phyloP scores from a whole-genome alignment of 305 asterid species.

The Rubia peregrina region DNA sequence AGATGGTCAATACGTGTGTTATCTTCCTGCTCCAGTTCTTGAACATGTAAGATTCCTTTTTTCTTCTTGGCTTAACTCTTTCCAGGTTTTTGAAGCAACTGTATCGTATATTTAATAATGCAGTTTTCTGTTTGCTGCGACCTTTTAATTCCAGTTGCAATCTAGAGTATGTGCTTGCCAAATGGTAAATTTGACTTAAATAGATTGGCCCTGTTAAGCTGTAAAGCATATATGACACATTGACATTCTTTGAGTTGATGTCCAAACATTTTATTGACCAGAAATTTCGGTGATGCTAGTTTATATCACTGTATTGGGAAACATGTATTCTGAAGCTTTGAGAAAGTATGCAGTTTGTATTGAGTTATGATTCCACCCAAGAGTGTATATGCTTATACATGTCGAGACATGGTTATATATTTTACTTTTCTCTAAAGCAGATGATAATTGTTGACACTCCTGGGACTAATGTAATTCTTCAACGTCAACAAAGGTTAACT shows the following conservation, averaged over 20 bases:
- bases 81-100: background rate
- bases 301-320: background rate
- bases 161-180: background rate
- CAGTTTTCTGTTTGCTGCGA: background rate
- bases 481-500: conserved; percentile 92
- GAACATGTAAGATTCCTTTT: conserved; percentile 60
- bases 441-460: conserved; percentile 98
- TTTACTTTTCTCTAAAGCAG: conserved; percentile 41
- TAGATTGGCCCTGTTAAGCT: background rate
- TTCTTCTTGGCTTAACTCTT: background rate
- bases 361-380: background rate
- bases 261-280: background rate
- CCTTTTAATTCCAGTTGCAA: background rate
- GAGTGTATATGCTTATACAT: background rate
- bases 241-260: background rate
- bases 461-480: conserved; percentile 99
- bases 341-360: background rate
- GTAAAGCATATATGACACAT: background rate
- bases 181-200: background rate
- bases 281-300: background rate
- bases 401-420: background rate
- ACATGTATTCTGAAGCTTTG: background rate
- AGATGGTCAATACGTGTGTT: conserved; percentile 92
- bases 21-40: conserved; percentile 82
- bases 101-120: background rate